Conservation (phyloP, 2,329 filamentous ascomycete genomes). For the Aspergillus latus region DNA sequence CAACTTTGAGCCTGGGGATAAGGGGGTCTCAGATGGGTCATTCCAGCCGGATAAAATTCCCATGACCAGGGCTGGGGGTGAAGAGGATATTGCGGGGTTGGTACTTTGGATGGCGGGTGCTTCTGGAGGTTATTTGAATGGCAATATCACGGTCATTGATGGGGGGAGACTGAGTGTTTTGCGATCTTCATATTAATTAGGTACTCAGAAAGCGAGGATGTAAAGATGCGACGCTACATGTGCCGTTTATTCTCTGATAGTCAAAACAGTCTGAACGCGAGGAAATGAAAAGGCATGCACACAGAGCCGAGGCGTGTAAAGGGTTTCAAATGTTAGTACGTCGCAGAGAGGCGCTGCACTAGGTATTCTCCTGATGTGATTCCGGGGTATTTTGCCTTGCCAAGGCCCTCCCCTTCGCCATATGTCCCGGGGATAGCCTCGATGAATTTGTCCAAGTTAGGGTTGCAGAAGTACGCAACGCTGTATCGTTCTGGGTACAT, state of each 20-base stretch:
- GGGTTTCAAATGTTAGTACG: conserved; percentile 48
- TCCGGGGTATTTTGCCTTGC: conserved; percentile 67
- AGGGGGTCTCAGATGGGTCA: conserved; percentile 40
- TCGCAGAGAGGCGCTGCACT: conserved; percentile 72
- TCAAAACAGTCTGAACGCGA: background rate
- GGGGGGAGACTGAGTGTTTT: conserved; percentile 61
- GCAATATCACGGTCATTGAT: conserved; percentile 61
- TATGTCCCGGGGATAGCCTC: conserved; percentile 81
- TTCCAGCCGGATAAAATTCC: conserved; percentile 53
- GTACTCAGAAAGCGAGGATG: background rate
- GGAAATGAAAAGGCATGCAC: background rate
- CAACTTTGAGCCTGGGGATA: conserved; percentile 45
- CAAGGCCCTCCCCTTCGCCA: conserved; percentile 50
- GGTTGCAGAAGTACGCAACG: conserved; percentile 91
- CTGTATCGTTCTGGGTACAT: conserved; percentile 76
- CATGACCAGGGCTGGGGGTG: conserved; percentile 59
- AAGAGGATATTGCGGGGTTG: conserved; percentile 64
- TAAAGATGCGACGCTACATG: background rate
- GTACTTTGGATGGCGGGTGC: conserved; percentile 65
- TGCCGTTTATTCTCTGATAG: background rate
- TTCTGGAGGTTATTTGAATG: conserved; percentile 67
- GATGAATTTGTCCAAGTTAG: conserved; percentile 72
- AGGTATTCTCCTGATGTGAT: conserved; percentile 82
- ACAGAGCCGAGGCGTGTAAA: background rate
- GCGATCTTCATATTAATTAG: conserved; percentile 53